Conservation (phyloP, 129 eudicot genomes). For the Mikania micrantha region DNA sequence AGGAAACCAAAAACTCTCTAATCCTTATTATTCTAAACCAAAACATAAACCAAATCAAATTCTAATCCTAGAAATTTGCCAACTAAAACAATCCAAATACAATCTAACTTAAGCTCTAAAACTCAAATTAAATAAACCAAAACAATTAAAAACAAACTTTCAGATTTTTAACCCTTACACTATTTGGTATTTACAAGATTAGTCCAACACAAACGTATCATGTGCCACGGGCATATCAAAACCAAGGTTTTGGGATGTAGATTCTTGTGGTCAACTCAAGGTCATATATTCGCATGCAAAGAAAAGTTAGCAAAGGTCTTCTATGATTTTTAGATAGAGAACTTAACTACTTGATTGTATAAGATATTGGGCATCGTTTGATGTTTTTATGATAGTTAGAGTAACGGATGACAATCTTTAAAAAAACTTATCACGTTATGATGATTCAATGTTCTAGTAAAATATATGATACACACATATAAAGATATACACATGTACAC, state of each 20-base stretch:
- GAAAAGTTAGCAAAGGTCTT: background rate
- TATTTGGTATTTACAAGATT: no score
- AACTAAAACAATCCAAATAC: no score
- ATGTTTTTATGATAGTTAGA: background rate
- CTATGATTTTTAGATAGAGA: background rate
- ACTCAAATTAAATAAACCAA: no score
- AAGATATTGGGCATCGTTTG: background rate
- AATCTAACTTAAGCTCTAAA: no score
- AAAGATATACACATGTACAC: background rate
- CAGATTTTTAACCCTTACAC: no score
- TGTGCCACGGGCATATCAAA: no score
- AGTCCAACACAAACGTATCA: no score
- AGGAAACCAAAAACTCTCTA: no score
- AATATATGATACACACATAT: background rate
- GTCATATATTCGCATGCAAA: background rate
- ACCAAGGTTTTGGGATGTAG: background rate
- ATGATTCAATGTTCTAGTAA: background rate
- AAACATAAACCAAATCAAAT: no score
- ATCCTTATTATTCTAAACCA: no score
- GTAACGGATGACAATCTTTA: background rate
- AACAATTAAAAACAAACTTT: no score
- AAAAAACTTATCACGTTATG: background rate
- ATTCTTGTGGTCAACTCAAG: background rate
- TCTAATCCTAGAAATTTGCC: no score
- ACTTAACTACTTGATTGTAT: background rate